Evolutionary conservation across 306 rosid species (phyloP).

Genomic region (barrel medic (Medicago truncatula)): DNA sequence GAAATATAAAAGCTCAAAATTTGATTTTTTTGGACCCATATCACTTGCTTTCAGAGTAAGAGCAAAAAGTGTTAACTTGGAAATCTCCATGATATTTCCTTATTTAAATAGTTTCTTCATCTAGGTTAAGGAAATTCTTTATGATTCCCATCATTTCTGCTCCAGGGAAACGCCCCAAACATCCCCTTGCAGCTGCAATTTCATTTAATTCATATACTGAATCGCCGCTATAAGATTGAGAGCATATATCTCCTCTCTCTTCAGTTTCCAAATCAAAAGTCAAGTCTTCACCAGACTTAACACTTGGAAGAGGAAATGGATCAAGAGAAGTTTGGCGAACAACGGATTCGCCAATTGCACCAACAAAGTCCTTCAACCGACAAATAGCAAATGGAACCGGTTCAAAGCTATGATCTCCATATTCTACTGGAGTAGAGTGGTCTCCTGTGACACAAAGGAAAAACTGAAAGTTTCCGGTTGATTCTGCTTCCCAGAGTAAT

Average conservation of each 20-base stretch:
- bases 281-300: conserved; percentile 60
- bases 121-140: conserved; percentile 60
- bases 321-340: conserved; percentile 59
- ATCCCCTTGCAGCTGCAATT: conserved; percentile 82
- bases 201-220: conserved; percentile 76
- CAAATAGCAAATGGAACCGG: conserved; percentile 87
- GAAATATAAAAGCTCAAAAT: conserved; percentile 23
- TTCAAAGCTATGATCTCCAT: conserved; percentile 98
- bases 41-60: conserved; percentile 23
- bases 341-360: conserved; percentile 67
- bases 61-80: conserved; percentile 6
- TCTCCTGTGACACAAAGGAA: conserved; percentile 85
- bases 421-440: conserved; percentile 96
- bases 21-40: neutral
- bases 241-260: conserved; percentile 41
- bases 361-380: conserved; percentile 72
- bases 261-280: conserved; percentile 42
- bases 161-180: conserved; percentile 92
- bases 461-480: conserved; percentile 66
- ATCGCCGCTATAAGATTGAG: conserved; percentile 63
- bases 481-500: conserved; percentile 90
- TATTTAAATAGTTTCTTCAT: conserved; percentile 42
- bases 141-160: conserved; percentile 97
- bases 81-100: conserved; percentile 30
- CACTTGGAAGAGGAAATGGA: conserved; percentile 81